Evolutionary conservation across 768 basidiomycete genomes (phyloP).

Genomic region (Mrakia blollopis): DNA sequence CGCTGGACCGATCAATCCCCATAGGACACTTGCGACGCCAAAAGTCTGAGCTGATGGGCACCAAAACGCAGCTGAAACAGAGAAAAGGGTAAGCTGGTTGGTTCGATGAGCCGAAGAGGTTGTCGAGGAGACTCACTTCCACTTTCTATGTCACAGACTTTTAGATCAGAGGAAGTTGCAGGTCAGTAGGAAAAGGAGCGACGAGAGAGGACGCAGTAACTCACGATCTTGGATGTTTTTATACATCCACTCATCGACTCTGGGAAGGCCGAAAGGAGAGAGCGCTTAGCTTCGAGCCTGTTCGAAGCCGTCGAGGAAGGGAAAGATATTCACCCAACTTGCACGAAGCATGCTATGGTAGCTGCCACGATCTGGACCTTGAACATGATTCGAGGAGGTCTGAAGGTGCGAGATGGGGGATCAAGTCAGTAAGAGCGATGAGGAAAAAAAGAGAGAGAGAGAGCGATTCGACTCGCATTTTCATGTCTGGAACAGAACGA

Average conservation of each 20-base stretch:
- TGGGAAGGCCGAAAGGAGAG: neutral
- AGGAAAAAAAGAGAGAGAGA: neutral
- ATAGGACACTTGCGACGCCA: slow-evolving; percentile 6
- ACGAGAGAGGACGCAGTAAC: neutral
- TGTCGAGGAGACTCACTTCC: neutral
- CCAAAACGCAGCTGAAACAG: slow-evolving; percentile 16
- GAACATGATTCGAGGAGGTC: slow-evolving; percentile 29
- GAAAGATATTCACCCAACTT: neutral
- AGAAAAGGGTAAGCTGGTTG: neutral
- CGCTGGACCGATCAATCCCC: slow-evolving; percentile 6
- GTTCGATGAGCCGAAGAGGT: neutral
- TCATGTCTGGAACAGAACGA: neutral
- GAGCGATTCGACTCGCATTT: neutral
- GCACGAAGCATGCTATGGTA: slow-evolving; percentile 11
- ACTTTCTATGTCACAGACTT: neutral
- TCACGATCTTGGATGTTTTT: slow-evolving; percentile 14
- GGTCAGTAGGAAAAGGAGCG: neutral
- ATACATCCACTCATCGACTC: slow-evolving; percentile 24
- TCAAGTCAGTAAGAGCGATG: neutral
- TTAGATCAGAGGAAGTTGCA: neutral
- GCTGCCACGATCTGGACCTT: slow-evolving; percentile 7
- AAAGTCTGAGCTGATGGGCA: slow-evolving; percentile 29
- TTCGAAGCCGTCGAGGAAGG: neutral
- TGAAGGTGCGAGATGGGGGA: neutral
- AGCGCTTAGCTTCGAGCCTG: neutral